Evolutionary conservation across 2,329 filamentous ascomycete genomes (phyloP).

Genomic region (Chaetomiaceae sp.): DNA sequence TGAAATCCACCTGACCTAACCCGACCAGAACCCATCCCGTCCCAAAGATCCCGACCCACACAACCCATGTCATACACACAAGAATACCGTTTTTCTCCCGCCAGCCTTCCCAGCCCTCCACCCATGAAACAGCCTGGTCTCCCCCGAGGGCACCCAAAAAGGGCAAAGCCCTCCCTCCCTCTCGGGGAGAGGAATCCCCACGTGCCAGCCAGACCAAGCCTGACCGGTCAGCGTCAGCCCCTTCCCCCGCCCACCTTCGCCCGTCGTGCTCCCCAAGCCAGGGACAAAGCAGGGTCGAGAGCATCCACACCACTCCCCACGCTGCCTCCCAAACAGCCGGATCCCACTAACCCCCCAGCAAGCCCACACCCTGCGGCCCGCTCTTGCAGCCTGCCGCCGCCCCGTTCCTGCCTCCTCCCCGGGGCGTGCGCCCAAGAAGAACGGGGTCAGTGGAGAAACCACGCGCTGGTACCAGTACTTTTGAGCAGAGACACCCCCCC

Average conservation of each 20-base stretch:
- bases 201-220: slow-evolving; percentile 1
- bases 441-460: background rate
- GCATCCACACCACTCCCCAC: too few species aligned
- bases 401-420: background rate
- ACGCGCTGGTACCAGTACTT: slow-evolving; percentile 1
- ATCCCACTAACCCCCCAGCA: background rate
- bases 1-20: slow-evolving; percentile 6
- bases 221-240: background rate
- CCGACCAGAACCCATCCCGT: too few species aligned
- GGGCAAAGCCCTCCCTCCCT: background rate
- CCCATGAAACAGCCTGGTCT: background rate
- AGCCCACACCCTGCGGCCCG: background rate
- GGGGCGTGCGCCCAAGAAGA: background rate
- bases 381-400: background rate
- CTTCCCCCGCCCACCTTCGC: background rate
- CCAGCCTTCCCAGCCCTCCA: background rate
- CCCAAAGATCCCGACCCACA: background rate
- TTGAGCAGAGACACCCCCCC: background rate
- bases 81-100: too few species aligned
- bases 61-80: slow-evolving; percentile 8
- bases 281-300: too few species aligned
- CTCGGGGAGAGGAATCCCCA: too few species aligned
- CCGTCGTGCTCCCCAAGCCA: slow-evolving; percentile 4
- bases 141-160: background rate
- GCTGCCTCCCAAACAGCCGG: slow-evolving; percentile 1